Evolutionary conservation across 75 land plant genomes (phyloP).

Genomic region (Pinus albicaulis): DNA sequence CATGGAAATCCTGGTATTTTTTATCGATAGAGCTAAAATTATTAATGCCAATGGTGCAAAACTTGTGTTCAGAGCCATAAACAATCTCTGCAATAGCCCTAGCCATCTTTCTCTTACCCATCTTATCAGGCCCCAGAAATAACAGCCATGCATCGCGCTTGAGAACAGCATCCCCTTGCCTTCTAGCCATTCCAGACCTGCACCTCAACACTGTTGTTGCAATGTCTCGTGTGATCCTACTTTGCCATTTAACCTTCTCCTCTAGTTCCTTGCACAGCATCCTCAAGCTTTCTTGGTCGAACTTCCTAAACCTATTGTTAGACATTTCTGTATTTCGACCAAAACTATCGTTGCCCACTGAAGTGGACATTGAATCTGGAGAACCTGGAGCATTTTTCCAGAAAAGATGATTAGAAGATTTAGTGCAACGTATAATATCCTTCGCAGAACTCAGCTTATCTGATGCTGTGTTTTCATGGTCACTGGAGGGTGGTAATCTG

Average conservation of each 20-base stretch:
- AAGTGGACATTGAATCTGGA: neutral
- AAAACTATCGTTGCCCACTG: neutral
- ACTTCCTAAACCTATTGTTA: slow-evolving; percentile 26
- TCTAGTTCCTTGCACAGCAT: slow-evolving; percentile 57
- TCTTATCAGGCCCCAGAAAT: slow-evolving; percentile 73
- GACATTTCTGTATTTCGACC: neutral
- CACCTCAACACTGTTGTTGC: slow-evolving; percentile 39
- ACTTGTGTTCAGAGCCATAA: slow-evolving; percentile 45
- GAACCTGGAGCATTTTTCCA: neutral
- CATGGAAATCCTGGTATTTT: neutral
- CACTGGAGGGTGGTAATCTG: neutral
- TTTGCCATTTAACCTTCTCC: slow-evolving; percentile 72
- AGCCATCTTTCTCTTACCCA: slow-evolving; percentile 81
- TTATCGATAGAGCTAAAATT: slow-evolving; percentile 1
- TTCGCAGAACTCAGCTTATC: neutral
- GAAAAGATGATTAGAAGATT: neutral
- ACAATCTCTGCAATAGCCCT: slow-evolving; percentile 58
- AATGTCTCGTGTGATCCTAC: slow-evolving; percentile 49
- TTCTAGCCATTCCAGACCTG: slow-evolving; percentile 50
- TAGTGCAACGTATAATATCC: too few species aligned
- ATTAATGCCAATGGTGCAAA: slow-evolving; percentile 46
- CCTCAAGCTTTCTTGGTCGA: slow-evolving; percentile 38
- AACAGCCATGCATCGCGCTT: slow-evolving; percentile 79
- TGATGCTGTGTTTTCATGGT: neutral
- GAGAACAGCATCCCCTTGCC: slow-evolving; percentile 18